phyloP scores from a whole-genome alignment of 2,329 filamentous ascomycete species.

The Fusarium sp. region DNA sequence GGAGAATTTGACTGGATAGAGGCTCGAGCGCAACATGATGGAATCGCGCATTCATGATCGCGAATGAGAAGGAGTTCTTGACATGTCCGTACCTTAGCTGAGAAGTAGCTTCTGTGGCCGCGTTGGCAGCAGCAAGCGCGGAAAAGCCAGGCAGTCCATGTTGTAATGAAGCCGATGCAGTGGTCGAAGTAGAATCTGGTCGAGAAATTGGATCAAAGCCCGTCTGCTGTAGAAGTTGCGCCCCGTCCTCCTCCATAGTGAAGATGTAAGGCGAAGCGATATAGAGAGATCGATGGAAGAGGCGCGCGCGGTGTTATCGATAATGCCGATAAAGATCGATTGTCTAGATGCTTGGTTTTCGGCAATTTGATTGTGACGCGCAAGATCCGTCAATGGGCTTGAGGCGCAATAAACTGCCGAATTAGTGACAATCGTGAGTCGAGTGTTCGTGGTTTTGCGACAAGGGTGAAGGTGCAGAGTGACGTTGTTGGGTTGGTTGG shows the following conservation, averaged over 20 bases:
- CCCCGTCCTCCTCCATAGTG: constrained; percentile 59
- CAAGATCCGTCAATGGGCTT: background rate
- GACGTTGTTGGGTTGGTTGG: background rate
- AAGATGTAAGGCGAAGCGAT: background rate
- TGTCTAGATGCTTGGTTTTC: background rate
- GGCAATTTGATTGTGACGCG: constrained; percentile 11
- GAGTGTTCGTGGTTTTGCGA: background rate
- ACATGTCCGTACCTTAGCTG: constrained; percentile 58
- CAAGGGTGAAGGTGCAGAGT: background rate
- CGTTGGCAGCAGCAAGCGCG: constrained; percentile 56
- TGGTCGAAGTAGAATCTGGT: constrained; percentile 61
- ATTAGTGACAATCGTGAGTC: background rate
- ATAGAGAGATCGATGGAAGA: background rate
- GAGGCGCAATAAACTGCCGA: background rate
- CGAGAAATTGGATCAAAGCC: constrained; percentile 61
- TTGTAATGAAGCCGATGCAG: constrained; percentile 53
- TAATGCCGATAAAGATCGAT: constrained; percentile 3
- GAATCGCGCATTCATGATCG: background rate
- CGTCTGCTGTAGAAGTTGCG: constrained; percentile 53
- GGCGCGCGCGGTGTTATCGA: constrained; percentile 11
- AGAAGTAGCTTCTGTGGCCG: constrained; percentile 54
- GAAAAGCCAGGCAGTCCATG: constrained; percentile 59
- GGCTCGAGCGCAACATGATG: background rate
- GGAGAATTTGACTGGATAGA: background rate
- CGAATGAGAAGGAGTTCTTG: background rate